Base-by-base conservation (phyloP, 2,329 filamentous ascomycete genomes). In the Pseudocercospora eumusae region DNA sequence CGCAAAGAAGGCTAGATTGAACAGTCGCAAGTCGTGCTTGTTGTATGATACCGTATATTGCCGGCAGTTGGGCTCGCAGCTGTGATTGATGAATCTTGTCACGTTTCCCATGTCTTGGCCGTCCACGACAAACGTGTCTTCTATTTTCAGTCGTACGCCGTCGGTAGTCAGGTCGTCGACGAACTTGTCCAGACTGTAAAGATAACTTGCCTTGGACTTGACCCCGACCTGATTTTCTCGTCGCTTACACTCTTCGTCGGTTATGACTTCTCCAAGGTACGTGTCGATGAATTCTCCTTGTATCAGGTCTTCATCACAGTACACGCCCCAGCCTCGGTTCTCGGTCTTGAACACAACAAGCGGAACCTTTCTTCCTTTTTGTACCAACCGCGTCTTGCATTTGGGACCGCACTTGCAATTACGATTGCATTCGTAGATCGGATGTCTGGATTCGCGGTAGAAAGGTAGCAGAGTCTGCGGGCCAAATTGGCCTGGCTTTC, bases 181-280 rank as follows among this genome's bases (percentile, higher is more conserved):
- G 72, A 93, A 93, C 72, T 95, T 95, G 79, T 96, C 91, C 1
- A 96, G 84, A 0, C 84, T 86, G 74, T 93, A 95, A 1, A 95
- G 82, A 68, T 95, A 95, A 0, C 89, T 86, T 21, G 90, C 87
- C 69, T 93, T 93, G n/a, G 82, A 81, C 62, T 84, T 80, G 0
- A 79, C 77, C 6, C 47, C 61, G 3, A 6, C 18, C 8, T 42
- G 31, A 1, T 79, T 27, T 20, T 90, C 87, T 2, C 91, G 86
- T 1, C 80, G 78, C 15, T 87, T 82, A 0, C 91, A 89, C 75
- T 93, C 80, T 0, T 70, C 72, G 44, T 78, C 75, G 0, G 79
- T 82, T 54, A 82, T 80, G 20, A 82, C 74, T 62, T 83, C 81
- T 11, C 91, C 91, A 7, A 92, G 81, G 70, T 95, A 96, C 7